Percentiles rank a stretch among this genome's conserved stretches.
phyloP scores from a whole-genome alignment of 768 basidiomycete genomes.

The Coprinopsis cinerea region DNA sequence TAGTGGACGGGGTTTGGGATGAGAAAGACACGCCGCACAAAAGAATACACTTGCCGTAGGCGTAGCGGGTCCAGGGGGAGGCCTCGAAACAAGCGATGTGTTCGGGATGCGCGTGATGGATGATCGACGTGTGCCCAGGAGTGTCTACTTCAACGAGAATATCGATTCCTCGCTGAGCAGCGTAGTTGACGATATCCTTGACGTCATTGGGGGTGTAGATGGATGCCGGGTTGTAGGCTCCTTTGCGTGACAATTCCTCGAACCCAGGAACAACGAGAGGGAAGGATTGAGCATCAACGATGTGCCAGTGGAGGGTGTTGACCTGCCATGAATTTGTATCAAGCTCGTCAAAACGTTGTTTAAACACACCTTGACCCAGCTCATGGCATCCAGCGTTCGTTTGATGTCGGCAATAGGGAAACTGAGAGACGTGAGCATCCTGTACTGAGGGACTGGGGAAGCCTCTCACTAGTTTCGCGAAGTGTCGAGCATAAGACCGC shows the following conservation, averaged over 20 bases:
- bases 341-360: neutral
- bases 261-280: conserved; percentile 61
- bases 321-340: conserved; percentile 32
- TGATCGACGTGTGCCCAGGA: conserved; percentile 75
- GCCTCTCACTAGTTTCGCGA: conserved; percentile 64
- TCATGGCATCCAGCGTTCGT: conserved; percentile 72
- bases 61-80: conserved; percentile 56
- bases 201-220: conserved; percentile 56
- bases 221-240: conserved; percentile 56
- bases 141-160: conserved; percentile 75
- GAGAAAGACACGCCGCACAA: neutral
- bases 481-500: conserved; percentile 79
- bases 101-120: conserved; percentile 65
- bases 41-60: conserved; percentile 33
- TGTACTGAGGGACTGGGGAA: neutral
- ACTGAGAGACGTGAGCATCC: conserved; percentile 25
- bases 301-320: conserved; percentile 81
- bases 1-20: conserved; percentile 9
- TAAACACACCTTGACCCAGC: conserved; percentile 54
- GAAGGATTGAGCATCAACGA: conserved; percentile 78
- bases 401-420: conserved; percentile 60
- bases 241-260: conserved; percentile 52
- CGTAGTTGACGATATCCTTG: conserved; percentile 56
- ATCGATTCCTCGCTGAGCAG: conserved; percentile 72
- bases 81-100: conserved; percentile 63